These are phyloP conservation scores for Mariannaea elegans DNA, from an alignment of 2,329 filamentous ascomycete genomes.

Conservation along the genomic window DNA sequence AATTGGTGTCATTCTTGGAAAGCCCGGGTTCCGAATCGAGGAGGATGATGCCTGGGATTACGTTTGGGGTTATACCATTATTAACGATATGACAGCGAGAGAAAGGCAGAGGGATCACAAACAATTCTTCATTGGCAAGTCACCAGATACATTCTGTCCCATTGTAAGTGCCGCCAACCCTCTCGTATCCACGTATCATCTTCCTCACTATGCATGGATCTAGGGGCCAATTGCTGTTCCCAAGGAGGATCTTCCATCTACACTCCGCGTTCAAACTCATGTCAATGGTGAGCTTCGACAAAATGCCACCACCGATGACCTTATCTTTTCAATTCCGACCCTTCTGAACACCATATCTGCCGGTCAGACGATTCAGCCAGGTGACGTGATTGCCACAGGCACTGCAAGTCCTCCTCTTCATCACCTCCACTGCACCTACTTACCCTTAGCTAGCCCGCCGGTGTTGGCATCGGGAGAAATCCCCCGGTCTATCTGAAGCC, in stretches of 20 bases:
- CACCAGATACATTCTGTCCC: slow-evolving; percentile 63
- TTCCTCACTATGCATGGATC: neutral
- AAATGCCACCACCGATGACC: slow-evolving; percentile 52
- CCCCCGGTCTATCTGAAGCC: slow-evolving; percentile 50
- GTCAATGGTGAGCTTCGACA: slow-evolving; percentile 59
- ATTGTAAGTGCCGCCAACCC: slow-evolving; percentile 2
- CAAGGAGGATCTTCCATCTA: slow-evolving; percentile 51
- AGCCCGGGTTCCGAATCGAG: slow-evolving; percentile 52
- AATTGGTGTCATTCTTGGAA: slow-evolving; percentile 64
- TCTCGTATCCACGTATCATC: neutral
- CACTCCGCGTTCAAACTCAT: slow-evolving; percentile 51
- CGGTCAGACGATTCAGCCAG: slow-evolving; percentile 54
- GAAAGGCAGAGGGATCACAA: slow-evolving; percentile 64
- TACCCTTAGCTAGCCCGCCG: slow-evolving; percentile 42
- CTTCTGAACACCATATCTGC: slow-evolving; percentile 53
- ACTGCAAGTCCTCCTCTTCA: slow-evolving; percentile 39
- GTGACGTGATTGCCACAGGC: slow-evolving; percentile 56
- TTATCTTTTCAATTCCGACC: slow-evolving; percentile 56
- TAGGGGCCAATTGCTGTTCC: slow-evolving; percentile 62
- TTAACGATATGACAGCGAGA: slow-evolving; percentile 62
- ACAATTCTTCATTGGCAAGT: slow-evolving; percentile 68
- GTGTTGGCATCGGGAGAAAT: slow-evolving; percentile 56
- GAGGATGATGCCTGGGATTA: slow-evolving; percentile 57
- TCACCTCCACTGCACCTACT: neutral
- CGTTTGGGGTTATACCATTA: slow-evolving; percentile 66